These are phyloP conservation scores for Phialophora expanda DNA, from an alignment of 2,329 filamentous ascomycete species.

Conservation along the genomic window DNA sequence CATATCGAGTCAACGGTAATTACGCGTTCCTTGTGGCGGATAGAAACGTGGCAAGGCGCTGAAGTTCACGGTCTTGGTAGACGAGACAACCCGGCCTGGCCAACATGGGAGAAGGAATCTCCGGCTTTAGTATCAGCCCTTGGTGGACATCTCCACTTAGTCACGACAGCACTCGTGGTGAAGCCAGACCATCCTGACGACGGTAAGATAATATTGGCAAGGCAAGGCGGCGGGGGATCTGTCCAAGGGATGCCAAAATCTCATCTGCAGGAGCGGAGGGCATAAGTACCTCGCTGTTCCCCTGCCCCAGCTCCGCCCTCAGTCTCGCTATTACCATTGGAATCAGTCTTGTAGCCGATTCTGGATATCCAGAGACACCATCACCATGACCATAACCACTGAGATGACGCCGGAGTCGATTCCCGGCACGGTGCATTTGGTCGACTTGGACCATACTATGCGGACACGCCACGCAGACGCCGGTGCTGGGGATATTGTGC, in stretches of 20 bases:
- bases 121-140: background rate
- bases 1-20: background rate
- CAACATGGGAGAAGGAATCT: slow-evolving; percentile 4
- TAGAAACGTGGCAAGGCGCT: background rate
- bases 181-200: background rate
- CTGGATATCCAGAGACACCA: slow-evolving; percentile 1
- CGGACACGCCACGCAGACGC: slow-evolving; percentile 34
- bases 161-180: background rate
- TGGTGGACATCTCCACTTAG: slow-evolving; percentile 9
- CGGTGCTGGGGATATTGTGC: slow-evolving; percentile 42
- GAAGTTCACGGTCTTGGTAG: background rate
- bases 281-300: background rate
- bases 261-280: background rate
- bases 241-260: slow-evolving; percentile 1
- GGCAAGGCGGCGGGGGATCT: background rate
- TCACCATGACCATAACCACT: slow-evolving; percentile 1
- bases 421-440: slow-evolving; percentile 48
- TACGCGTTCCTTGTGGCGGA: slow-evolving; percentile 5
- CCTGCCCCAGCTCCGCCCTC: background rate
- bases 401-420: slow-evolving; percentile 31
- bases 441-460: slow-evolving; percentile 43
- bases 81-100: background rate
- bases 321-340: background rate
- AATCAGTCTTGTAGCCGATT: background rate
- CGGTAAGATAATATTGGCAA: background rate